These are phyloP conservation scores for Citrus inodora DNA, from an alignment of 345 rosid species.

Conservation along the genomic window DNA sequence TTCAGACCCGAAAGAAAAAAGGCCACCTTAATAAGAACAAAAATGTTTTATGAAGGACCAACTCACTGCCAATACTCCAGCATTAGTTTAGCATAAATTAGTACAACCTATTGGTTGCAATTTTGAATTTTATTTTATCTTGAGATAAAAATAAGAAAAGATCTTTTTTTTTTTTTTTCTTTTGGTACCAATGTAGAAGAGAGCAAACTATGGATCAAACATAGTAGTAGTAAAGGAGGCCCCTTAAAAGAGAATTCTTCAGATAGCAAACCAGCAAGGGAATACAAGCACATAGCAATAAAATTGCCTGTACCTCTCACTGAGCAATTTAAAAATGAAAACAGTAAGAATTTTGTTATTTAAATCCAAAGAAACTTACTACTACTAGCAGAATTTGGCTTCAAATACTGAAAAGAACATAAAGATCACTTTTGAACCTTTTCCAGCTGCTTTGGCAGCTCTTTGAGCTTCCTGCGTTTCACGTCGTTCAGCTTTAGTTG, in stretches of 20 bases:
- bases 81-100: background rate
- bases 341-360: background rate
- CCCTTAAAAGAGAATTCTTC: background rate
- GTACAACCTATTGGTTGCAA: background rate
- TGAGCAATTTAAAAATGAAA: background rate
- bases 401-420: background rate
- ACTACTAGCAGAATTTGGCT: too few species aligned
- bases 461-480: conserved; percentile 69
- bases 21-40: too few species aligned
- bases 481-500: conserved; percentile 71
- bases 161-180: background rate
- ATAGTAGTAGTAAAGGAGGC: background rate
- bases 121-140: background rate
- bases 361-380: background rate
- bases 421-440: conserved; percentile 28
- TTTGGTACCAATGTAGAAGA: background rate
- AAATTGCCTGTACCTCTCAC: background rate
- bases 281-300: background rate
- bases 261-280: background rate
- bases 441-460: conserved; percentile 56
- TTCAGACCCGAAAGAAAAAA: too few species aligned
- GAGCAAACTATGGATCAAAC: background rate
- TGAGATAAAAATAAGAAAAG: background rate
- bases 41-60: background rate
- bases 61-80: background rate